These are phyloP conservation scores for Reticulascus tulasneorum DNA, from an alignment of 2,329 filamentous ascomycete species.

Conservation along the genomic window DNA sequence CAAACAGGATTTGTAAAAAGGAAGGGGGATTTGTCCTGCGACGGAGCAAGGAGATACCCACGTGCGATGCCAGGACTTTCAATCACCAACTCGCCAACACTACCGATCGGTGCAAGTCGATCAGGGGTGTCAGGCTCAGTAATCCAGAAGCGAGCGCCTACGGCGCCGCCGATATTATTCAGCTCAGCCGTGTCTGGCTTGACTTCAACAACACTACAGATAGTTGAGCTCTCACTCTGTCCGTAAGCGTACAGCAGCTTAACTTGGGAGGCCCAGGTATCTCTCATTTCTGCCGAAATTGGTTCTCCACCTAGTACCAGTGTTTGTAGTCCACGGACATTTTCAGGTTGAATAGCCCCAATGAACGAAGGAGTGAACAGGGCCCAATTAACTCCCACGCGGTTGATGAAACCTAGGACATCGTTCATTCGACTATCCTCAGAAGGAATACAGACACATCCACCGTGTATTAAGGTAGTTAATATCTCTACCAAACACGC, in stretches of 20 bases:
- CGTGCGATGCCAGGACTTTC: background rate
- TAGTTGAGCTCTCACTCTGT: conserved; percentile 34
- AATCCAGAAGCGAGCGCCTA: conserved; percentile 10
- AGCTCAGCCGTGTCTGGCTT: background rate
- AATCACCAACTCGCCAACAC: background rate
- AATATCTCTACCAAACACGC: conserved; percentile 48
- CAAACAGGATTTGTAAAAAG: conserved; percentile 1
- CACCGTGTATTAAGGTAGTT: conserved; percentile 48
- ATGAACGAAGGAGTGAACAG: conserved; percentile 57
- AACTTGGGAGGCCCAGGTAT: conserved; percentile 13
- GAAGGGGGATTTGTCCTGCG: background rate
- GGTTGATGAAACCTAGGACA: conserved; percentile 42
- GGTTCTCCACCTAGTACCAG: conserved; percentile 24
- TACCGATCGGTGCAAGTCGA: background rate
- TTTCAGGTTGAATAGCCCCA: conserved; percentile 31
- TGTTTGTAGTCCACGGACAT: conserved; percentile 31
- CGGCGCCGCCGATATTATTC: conserved; percentile 3
- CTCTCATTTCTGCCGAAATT: conserved; percentile 15
- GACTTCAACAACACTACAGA: too few relatives aligned
- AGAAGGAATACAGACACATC: conserved; percentile 55
- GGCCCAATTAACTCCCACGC: conserved; percentile 46
- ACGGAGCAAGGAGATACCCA: background rate
- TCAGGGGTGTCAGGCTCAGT: conserved; percentile 1
- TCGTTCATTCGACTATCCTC: conserved; percentile 45
- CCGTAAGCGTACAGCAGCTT: conserved; percentile 20